phyloP scores from a whole-genome alignment of 2,329 filamentous ascomycete species.

The Scortechinia acanthostroma region DNA sequence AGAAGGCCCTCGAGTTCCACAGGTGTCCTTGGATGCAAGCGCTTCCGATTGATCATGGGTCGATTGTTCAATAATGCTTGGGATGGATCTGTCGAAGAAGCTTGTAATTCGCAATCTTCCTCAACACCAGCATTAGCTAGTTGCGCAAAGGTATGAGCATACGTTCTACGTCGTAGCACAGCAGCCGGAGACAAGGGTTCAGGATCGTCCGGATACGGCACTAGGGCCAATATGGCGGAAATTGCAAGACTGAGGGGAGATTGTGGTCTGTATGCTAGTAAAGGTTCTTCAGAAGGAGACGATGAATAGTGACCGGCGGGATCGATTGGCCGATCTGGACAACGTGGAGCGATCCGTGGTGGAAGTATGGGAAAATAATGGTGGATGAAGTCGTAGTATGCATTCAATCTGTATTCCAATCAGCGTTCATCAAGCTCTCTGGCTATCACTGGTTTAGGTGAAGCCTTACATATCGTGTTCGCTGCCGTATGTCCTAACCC shows the following conservation, averaged over 20 bases:
- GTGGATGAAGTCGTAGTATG: slow-evolving; percentile 34
- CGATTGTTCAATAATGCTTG: slow-evolving; percentile 22
- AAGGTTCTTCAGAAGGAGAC: slow-evolving; percentile 17
- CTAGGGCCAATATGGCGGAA: slow-evolving; percentile 27
- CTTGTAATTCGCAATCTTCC: slow-evolving; percentile 27
- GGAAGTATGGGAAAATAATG: slow-evolving; percentile 32
- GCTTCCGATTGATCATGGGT: slow-evolving; percentile 18
- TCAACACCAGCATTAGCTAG: slow-evolving; percentile 26
- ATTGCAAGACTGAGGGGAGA: slow-evolving; percentile 33
- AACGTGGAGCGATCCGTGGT: slow-evolving; percentile 17
- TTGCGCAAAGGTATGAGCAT: slow-evolving; percentile 27
- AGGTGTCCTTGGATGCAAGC: slow-evolving; percentile 25
- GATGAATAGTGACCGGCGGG: slow-evolving; percentile 15
- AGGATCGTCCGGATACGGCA: slow-evolving; percentile 27
- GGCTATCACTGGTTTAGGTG: not conserved
- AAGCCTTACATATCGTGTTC: slow-evolving; percentile 26
- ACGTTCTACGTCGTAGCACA: slow-evolving; percentile 22
- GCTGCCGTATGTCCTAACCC: slow-evolving; percentile 26
- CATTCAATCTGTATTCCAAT: slow-evolving; percentile 25
- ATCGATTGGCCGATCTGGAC: slow-evolving; percentile 21
- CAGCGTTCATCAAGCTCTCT: not conserved
- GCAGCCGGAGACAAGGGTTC: slow-evolving; percentile 22
- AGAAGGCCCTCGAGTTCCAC: slow-evolving; percentile 29
- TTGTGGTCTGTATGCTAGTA: slow-evolving; percentile 21
- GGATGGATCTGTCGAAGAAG: slow-evolving; percentile 26